Conservation (phyloP, 805 yeast genomes). For the Isabelozyma gotoi region DNA sequence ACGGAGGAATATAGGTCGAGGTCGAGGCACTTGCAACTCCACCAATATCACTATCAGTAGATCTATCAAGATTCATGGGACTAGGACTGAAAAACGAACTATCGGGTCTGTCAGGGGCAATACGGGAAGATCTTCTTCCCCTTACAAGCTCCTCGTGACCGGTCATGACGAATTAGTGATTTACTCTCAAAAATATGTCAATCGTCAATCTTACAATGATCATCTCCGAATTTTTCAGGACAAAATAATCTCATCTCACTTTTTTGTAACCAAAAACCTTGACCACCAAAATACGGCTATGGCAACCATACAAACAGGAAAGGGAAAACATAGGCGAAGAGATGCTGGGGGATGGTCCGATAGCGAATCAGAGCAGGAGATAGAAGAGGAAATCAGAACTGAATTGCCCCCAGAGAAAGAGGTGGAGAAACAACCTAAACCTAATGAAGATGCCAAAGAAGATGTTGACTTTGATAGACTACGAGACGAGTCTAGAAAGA, state of each 20-base stretch:
- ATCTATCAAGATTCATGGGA: conserved; percentile 2
- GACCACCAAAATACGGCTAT: not conserved
- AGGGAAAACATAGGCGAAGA: conserved; percentile 11
- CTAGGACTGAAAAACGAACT: conserved; percentile 23
- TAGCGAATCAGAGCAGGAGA: not conserved
- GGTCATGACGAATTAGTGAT: not conserved
- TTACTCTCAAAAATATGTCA: too few species aligned
- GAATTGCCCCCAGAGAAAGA: too few species aligned
- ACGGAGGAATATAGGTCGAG: conserved; percentile 36
- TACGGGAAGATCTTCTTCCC: conserved; percentile 18
- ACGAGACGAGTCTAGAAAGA: conserved; percentile 15
- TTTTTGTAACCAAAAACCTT: not conserved
- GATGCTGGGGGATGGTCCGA: conserved; percentile 1
- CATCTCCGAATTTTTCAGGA: not conserved
- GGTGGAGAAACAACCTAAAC: too few species aligned
- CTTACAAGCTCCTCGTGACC: conserved; percentile 1
- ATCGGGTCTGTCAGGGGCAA: conserved; percentile 22
- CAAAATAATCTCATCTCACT: not conserved
- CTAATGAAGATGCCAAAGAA: too few species aligned
- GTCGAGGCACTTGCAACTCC: too few species aligned
- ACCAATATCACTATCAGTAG: not conserved
- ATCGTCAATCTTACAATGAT: too few species aligned
- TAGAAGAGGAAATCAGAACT: not conserved
- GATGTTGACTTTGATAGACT: not conserved
- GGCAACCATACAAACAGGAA: conserved; percentile 10